These are phyloP conservation scores for Arachis hypogaea DNA, from an alignment of 306 rosid species.

Conservation along the genomic window DNA sequence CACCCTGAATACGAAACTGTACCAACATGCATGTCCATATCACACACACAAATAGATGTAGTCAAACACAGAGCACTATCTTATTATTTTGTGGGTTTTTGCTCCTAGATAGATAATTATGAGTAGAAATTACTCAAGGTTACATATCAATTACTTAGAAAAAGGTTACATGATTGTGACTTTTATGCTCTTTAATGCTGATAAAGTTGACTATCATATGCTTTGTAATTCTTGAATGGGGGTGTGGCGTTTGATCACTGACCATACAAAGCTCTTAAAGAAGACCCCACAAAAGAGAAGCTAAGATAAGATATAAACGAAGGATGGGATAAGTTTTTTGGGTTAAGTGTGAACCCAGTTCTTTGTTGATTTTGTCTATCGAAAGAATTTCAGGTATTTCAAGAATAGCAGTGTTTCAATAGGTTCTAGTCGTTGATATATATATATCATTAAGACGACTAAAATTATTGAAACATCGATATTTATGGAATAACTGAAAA, in stretches of 20 bases:
- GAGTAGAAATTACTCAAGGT: background rate
- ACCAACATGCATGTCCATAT: conserved; percentile 53
- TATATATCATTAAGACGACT: too few species aligned
- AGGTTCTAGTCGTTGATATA: too few species aligned
- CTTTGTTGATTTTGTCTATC: background rate
- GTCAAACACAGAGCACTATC: background rate
- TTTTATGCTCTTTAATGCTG: background rate
- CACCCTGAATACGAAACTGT: conserved; percentile 64
- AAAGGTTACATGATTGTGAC: conserved; percentile 9
- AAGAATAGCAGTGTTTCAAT: too few species aligned
- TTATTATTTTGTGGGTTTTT: background rate
- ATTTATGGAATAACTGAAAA: too few species aligned
- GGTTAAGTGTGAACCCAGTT: conserved; percentile 61
- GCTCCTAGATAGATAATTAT: background rate
- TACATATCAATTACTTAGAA: background rate
- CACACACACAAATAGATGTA: too few species aligned
- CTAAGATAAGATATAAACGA: conserved; percentile 64
- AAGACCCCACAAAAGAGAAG: conserved; percentile 63
- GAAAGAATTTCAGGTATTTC: too few species aligned
- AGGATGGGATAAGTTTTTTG: conserved; percentile 67
- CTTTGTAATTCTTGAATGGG: conserved; percentile 45
- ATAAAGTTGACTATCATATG: background rate
- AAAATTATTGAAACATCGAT: too few species aligned
- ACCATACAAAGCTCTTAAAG: conserved; percentile 54
- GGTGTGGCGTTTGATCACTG: conserved; percentile 43